Conservation (phyloP, 192 early-diverging fungal species). For the Backusella westeae region DNA sequence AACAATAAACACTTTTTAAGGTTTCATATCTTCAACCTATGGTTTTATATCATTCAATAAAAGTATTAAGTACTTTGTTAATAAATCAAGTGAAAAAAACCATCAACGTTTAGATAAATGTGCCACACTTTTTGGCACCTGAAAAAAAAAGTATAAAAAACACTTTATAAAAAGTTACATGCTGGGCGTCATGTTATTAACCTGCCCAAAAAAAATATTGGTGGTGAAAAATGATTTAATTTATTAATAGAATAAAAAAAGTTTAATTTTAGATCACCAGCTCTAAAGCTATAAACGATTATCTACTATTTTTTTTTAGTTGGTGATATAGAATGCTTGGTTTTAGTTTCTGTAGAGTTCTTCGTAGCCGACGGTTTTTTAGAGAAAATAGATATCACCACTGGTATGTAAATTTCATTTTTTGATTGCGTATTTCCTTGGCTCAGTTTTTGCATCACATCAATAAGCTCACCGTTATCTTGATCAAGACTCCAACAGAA, state of each 20-base stretch:
- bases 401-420: not conserved
- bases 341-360: not conserved
- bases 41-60: not conserved
- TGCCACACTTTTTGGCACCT: too few relatives aligned
- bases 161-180: not conserved
- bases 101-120: too few relatives aligned
- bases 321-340: not conserved
- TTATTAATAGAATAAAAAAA: not conserved
- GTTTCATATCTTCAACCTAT: not conserved
- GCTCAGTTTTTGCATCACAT: slow-evolving; percentile 1
- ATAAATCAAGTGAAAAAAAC: not conserved
- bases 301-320: not conserved
- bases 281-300: not conserved
- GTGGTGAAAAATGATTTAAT: not conserved
- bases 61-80: not conserved
- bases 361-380: not conserved
- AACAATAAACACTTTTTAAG: not conserved
- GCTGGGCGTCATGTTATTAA: not conserved
- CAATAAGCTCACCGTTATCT: slow-evolving; percentile 64
- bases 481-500: slow-evolving; percentile 70
- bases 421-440: not conserved
- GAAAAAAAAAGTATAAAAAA: not conserved
- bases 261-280: not conserved
- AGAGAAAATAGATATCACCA: not conserved
- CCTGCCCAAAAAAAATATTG: not conserved